Percentiles rank a stretch among this genome's conserved stretches.
phyloP scores from a whole-genome alignment of 1,139 yeast genomes.

The Geotrichum citri-aurantii region DNA sequence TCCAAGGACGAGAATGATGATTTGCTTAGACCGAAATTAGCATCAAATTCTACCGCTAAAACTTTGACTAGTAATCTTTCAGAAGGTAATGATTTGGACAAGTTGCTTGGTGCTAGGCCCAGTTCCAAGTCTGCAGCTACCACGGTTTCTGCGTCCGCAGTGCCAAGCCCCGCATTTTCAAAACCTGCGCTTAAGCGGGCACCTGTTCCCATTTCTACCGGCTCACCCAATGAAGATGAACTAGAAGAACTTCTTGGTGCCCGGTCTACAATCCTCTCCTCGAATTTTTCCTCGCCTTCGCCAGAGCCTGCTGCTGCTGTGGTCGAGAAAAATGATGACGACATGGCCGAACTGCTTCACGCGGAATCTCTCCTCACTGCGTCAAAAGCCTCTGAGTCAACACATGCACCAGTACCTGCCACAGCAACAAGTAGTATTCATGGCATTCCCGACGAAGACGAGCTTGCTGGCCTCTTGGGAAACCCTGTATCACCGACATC shows the following conservation, averaged over 20 bases:
- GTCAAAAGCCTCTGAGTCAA: background rate
- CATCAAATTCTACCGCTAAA: background rate
- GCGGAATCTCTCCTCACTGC: background rate
- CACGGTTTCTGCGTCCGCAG: background rate
- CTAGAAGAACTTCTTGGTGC: background rate
- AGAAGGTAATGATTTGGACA: slow-evolving; percentile 7
- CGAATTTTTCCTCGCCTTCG: background rate
- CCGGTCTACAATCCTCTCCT: background rate
- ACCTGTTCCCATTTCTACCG: background rate
- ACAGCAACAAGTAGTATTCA: background rate
- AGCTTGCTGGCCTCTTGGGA: background rate
- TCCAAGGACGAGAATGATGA: background rate
- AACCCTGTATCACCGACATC: background rate
- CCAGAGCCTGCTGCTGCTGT: background rate
- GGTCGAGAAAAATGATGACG: background rate
- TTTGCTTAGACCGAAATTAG: background rate
- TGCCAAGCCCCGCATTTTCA: background rate
- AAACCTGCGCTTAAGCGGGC: background rate
- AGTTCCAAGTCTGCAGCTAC: background rate
- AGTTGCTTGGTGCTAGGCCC: background rate
- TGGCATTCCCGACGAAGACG: background rate
- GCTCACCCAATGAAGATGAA: background rate
- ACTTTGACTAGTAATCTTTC: background rate
- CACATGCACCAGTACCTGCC: background rate
- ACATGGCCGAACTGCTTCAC: background rate